phyloP scores from a whole-genome alignment of 257 asterid genomes.

The Plantago elongata region DNA sequence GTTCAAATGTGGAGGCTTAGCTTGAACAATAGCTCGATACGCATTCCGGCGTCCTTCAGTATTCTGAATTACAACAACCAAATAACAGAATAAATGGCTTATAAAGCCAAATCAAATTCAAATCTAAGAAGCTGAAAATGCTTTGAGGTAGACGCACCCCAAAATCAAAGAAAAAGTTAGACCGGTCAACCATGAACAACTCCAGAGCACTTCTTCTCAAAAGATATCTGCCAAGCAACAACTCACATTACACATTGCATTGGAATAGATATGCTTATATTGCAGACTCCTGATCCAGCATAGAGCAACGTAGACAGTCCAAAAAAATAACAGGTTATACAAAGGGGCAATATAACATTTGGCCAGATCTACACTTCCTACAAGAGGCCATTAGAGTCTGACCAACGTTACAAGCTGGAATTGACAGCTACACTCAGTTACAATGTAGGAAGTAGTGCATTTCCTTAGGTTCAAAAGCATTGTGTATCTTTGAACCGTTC shows the following conservation, averaged over 20 bases:
- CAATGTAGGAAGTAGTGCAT: no score
- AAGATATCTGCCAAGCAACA: conserved; percentile 63
- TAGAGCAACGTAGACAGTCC: no score
- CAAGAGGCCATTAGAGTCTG: no score
- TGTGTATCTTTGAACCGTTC: no score
- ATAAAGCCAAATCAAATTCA: conserved; percentile 2
- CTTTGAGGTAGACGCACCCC: conserved; percentile 54
- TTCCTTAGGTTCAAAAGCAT: no score
- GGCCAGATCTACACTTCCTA: no score
- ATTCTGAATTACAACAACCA: conserved; percentile 43
- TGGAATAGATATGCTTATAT: no score
- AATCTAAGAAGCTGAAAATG: conserved; percentile 21
- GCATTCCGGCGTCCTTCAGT: conserved; percentile 75
- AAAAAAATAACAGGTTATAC: no score
- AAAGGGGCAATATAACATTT: no score
- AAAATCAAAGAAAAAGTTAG: conserved; percentile 94
- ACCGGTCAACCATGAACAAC: conserved; percentile 92
- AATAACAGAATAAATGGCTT: conserved; percentile 21
- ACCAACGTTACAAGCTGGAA: no score
- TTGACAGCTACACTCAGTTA: no score
- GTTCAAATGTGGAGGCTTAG: conserved; percentile 92
- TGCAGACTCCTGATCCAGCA: no score
- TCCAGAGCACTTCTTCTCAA: conserved; percentile 97
- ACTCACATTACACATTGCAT: background rate
- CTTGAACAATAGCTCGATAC: conserved; percentile 96